Base-by-base conservation (phyloP, 768 basidiomycete genomes). In the button mushroom (Agaricus bisporus) region DNA sequence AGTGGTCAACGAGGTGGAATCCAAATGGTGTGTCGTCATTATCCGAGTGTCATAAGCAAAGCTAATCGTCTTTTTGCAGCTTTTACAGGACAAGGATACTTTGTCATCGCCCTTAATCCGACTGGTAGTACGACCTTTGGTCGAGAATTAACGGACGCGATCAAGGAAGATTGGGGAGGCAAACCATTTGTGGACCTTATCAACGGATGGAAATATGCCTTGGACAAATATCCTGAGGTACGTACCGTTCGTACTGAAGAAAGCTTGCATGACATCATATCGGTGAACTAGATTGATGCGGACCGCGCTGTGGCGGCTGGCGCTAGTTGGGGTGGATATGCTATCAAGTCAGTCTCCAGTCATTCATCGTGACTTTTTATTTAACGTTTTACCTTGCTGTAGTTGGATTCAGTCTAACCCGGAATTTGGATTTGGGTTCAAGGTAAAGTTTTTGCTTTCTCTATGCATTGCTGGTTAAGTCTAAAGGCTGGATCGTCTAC, bases 321-420 rank as follows among this genome's bases (percentile, higher is more conserved):
- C 3, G 89, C 84, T 5, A 85, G 85, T 54, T 93, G 86, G 74
- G 91, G 91, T 36, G 93, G 91, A 55, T 92, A 88, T 66, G 88
- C 91, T 12, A 85, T 92, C 72, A 91, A 93, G 89, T 91, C 61
- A 15, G 78, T 53, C 22, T 29, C 26, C 25, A 26, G 20, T 20
- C 14, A 39, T 41, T 32, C 22, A 29, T 11, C 49, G 5, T 28
- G 7, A 11, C 25, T n/a, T 8, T 9, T 46, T 17, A 53, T 9
- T 10, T 18, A 41, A 22, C 32, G 7, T 11, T 32, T 20, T 14
- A 41, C 41, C 35, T 35, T 25, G 22, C 22, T 22, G 22, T 22
- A 95, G 93, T 66, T 97, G 91, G 91, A 94, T 97, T 50, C 90
- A 95, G 70, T 91, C 93, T 0, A 91, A 97, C 64, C 89, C 90